Evolutionary conservation across 1,284 basidiomycete species (phyloP).

Genomic region (Apiotrichum montevideense): DNA sequence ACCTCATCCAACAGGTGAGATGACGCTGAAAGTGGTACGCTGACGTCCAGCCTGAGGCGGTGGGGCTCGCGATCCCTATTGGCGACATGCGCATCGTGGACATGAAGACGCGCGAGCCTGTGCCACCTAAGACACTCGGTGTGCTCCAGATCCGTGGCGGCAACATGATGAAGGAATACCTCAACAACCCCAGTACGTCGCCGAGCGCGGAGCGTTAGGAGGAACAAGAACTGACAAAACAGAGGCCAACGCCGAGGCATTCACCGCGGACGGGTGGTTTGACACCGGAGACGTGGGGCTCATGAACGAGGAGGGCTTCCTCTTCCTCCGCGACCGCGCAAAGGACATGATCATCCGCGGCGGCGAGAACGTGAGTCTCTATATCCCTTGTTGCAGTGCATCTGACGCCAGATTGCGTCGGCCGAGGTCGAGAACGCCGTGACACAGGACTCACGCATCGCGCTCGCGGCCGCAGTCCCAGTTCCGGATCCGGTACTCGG

Average conservation of each 20-base stretch:
- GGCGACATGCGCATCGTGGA: slow-evolving; percentile 33
- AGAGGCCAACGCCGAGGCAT: slow-evolving; percentile 12
- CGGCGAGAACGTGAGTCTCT: slow-evolving; percentile 31
- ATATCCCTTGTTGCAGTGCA: too few species aligned
- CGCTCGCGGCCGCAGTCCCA: slow-evolving; percentile 33
- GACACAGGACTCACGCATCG: slow-evolving; percentile 27
- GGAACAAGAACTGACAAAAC: background rate
- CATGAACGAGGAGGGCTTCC: slow-evolving; percentile 33
- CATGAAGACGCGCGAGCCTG: slow-evolving; percentile 19
- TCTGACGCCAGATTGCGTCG: slow-evolving; percentile 27
- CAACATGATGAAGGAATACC: slow-evolving; percentile 41
- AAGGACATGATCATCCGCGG: slow-evolving; percentile 41
- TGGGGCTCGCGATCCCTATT: slow-evolving; percentile 36
- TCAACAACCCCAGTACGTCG: slow-evolving; percentile 9
- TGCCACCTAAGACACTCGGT: slow-evolving; percentile 24
- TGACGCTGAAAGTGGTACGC: background rate
- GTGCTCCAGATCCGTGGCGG: slow-evolving; percentile 35
- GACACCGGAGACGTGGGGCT: slow-evolving; percentile 40
- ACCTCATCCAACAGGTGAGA: slow-evolving; percentile 25
- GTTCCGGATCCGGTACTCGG: slow-evolving; percentile 35
- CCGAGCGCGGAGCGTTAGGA: background rate
- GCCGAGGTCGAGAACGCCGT: slow-evolving; percentile 41
- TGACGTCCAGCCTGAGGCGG: slow-evolving; percentile 9
- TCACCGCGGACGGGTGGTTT: slow-evolving; percentile 38
- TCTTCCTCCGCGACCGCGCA: slow-evolving; percentile 23